A percentile compares a stretch with the other conserved stretches of the same genome.
These are phyloP conservation scores for Sporothrix curviconia DNA, from an alignment of 2,329 filamentous ascomycete species.

Conservation along the genomic window DNA sequence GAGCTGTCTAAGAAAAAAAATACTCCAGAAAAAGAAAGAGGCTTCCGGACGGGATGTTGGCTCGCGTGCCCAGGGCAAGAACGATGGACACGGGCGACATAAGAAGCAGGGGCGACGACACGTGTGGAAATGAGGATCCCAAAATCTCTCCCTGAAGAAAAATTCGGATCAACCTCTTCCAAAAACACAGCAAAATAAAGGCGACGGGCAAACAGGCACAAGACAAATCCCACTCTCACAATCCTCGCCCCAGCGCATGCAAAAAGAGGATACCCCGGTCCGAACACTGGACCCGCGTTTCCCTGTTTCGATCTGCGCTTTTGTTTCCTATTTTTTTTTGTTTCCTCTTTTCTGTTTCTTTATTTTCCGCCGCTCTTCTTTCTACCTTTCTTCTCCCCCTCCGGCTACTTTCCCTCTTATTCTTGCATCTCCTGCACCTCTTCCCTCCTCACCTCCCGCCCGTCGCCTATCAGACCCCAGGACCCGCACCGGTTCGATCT, in stretches of 20 bases:
- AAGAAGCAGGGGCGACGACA: too few species aligned
- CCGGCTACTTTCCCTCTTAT: neutral
- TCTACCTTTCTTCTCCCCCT: neutral
- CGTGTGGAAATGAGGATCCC: neutral
- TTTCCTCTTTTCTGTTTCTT: neutral
- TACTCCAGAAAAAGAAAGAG: too few species aligned
- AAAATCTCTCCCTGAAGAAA: neutral
- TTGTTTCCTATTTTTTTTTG: neutral
- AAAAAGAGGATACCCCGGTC: neutral
- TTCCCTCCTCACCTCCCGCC: neutral
- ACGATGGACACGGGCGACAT: too few species aligned
- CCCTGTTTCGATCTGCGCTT: conserved; percentile 3
- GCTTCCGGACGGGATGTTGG: too few species aligned
- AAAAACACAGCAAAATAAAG: neutral
- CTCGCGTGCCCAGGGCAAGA: neutral
- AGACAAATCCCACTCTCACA: neutral
- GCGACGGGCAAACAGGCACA: neutral
- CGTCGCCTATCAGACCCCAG: neutral
- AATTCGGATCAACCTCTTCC: neutral
- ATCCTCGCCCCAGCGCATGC: neutral
- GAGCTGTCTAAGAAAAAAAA: too few species aligned
- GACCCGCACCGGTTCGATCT: too few species aligned
- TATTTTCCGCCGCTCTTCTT: neutral
- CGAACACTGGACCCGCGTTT: neutral
- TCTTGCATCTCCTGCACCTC: neutral